Evolutionary conservation across 2,329 filamentous ascomycete species (phyloP), one percentile per base, ranked within the genome.

Genomic region (Xylaria sp.): DNA sequence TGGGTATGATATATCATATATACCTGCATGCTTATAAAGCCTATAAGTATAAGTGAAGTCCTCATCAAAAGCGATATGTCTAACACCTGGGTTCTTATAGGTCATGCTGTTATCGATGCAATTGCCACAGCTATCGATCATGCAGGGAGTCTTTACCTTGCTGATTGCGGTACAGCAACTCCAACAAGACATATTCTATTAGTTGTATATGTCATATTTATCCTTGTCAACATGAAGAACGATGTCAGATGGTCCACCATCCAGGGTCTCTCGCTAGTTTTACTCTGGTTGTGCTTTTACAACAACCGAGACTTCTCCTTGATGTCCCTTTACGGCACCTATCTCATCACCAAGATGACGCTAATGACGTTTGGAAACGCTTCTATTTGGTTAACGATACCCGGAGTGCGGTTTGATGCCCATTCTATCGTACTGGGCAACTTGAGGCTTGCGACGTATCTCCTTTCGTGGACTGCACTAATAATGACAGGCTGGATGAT

Each of bases 341-440:
- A 54, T 53, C 48, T 67, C 26, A 65, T 63, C 31, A 62, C 60
- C 11, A 62, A 59, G 23, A 60, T 53, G 57, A 31, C 61, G 4
- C 64, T 67, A 4, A 63, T 59, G 53, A 68, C 61, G 2, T 63
- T 68, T 33, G 61, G 65, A 2, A 59, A 68, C 46, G 61, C 65
- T 28, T 31, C 57, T 5, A 3, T 67, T 20, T 65, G 53, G 61
- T 40, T 59, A 4, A 58, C 61, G 17, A 57, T 62, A 42, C 44
- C 51, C 11, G 61, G 58, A 23, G 57, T 65, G 17, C 42, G 26
- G 11, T 63, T 67, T 7, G 59, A 65, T 13, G 4, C 44, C 1
- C 33, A 56, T 46, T 60, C 51, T 15, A 48, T 70, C 46, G 31
- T 60, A 6, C 10, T 59, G 31, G 58, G 58, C 5, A 70, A 56